A percentile compares a stretch with the other conserved stretches of the same genome.
Evolutionary conservation across 2,329 filamentous ascomycete genomes (phyloP).

Genomic region (Penicillium sp.): DNA sequence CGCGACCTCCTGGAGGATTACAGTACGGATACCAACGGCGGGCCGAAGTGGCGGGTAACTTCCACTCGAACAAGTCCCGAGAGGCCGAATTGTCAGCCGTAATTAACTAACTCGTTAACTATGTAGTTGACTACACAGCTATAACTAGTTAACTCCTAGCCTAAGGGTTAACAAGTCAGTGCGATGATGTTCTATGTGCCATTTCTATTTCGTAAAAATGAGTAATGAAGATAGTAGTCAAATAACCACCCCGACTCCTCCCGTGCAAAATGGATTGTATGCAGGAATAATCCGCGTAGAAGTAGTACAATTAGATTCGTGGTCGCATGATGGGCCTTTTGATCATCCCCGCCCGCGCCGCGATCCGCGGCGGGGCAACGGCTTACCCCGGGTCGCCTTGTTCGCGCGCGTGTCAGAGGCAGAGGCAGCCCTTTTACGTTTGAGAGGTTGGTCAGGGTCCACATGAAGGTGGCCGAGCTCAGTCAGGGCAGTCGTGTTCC

Average conservation of each 20-base stretch:
- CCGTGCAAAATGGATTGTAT: constrained; percentile 13
- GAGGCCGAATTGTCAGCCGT: constrained; percentile 19
- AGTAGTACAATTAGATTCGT: constrained; percentile 10
- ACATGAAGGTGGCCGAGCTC: constrained; percentile 57
- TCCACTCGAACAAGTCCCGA: constrained; percentile 16
- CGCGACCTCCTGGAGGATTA: constrained; percentile 27
- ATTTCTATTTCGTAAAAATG: not conserved
- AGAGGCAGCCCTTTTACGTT: constrained; percentile 45
- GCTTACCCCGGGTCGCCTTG: constrained; percentile 46
- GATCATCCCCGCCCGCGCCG: constrained; percentile 23
- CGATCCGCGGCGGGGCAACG: constrained; percentile 48
- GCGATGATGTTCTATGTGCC: not conserved
- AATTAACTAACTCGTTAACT: too few relatives aligned
- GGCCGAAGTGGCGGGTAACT: constrained; percentile 3
- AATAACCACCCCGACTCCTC: not conserved
- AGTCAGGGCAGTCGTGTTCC: constrained; percentile 56
- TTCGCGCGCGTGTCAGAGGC: constrained; percentile 37
- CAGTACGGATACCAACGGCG: constrained; percentile 16
- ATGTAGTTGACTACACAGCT: too few relatives aligned
- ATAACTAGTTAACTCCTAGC: too few relatives aligned
- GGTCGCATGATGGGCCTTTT: constrained; percentile 10
- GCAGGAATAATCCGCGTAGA: constrained; percentile 3
- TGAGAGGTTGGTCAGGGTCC: constrained; percentile 51
- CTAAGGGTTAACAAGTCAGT: too few relatives aligned
- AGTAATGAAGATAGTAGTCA: not conserved